Conservation (phyloP, 805 yeast species). For the Metschnikowia continentalis region DNA sequence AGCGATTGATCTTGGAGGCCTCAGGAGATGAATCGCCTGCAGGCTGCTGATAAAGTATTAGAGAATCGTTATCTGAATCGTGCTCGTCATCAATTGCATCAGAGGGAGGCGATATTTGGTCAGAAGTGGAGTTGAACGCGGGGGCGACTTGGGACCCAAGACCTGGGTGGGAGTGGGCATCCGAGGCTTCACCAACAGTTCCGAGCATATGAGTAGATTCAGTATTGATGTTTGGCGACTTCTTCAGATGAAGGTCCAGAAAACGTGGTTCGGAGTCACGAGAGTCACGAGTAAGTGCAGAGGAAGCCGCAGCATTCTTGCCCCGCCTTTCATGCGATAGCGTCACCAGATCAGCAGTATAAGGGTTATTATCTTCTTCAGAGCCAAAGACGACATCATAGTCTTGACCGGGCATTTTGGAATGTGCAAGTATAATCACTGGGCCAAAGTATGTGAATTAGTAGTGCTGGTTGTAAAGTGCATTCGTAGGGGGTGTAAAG, state of each 20-base stretch:
- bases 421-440: background rate
- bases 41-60: constrained; percentile 24
- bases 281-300: background rate
- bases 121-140: background rate
- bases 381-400: constrained; percentile 12
- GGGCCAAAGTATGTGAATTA: background rate
- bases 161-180: background rate
- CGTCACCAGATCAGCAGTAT: constrained; percentile 1
- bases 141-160: background rate
- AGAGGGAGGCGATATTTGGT: background rate
- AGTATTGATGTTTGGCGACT: background rate
- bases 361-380: constrained; percentile 37
- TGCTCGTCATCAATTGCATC: constrained; percentile 4
- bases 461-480: background rate
- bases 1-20: constrained; percentile 29
- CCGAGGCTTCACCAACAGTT: background rate
- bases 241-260: background rate
- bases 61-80: constrained; percentile 26
- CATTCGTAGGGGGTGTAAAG: background rate
- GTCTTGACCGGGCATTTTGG: background rate
- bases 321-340: constrained; percentile 5
- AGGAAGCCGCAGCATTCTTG: background rate
- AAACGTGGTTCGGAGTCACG: background rate
- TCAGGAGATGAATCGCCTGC: constrained; percentile 11
- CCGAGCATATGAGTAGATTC: too few relatives aligned